Evolutionary conservation across 192 early-diverging fungal species (phyloP).

Genomic region (Piromyces finnis): DNA sequence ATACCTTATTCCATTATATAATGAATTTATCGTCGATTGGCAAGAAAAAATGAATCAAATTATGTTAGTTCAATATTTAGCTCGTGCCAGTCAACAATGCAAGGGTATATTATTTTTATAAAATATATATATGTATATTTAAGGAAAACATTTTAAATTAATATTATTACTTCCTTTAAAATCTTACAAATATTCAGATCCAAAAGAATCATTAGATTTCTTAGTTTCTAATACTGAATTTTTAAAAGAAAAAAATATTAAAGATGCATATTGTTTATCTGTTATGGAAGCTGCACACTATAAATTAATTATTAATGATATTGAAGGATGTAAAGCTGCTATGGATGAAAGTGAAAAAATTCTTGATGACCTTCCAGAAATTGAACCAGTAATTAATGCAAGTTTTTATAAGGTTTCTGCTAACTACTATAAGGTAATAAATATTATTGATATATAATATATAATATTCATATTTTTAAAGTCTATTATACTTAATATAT

Average conservation of each 20-base stretch:
- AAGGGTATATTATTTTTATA: conserved; percentile 34
- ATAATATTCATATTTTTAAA: too few relatives aligned
- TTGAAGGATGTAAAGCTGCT: conserved; percentile 62
- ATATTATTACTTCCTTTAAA: too few relatives aligned
- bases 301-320: conserved; percentile 53
- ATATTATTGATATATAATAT: too few relatives aligned
- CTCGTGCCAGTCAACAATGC: conserved; percentile 55
- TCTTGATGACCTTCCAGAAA: conserved; percentile 49
- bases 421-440: conserved; percentile 78
- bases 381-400: conserved; percentile 78
- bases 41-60: conserved; percentile 88
- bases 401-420: conserved; percentile 88
- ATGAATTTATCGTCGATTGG: conserved; percentile 86
- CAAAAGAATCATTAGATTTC: conserved; percentile 55
- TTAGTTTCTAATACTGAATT: conserved; percentile 28
- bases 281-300: conserved; percentile 73
- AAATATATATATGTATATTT: too few relatives aligned
- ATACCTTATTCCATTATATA: conserved; percentile 64
- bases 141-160: too few relatives aligned
- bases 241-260: conserved; percentile 27
- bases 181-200: conserved; percentile 27
- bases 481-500: too few relatives aligned
- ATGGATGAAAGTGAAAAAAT: conserved; percentile 78
- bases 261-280: conserved; percentile 73
- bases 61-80: conserved; percentile 66